Evolutionary conservation across 2,329 filamentous ascomycete genomes (phyloP).

Genomic region (Colletotrichum caudatum): DNA sequence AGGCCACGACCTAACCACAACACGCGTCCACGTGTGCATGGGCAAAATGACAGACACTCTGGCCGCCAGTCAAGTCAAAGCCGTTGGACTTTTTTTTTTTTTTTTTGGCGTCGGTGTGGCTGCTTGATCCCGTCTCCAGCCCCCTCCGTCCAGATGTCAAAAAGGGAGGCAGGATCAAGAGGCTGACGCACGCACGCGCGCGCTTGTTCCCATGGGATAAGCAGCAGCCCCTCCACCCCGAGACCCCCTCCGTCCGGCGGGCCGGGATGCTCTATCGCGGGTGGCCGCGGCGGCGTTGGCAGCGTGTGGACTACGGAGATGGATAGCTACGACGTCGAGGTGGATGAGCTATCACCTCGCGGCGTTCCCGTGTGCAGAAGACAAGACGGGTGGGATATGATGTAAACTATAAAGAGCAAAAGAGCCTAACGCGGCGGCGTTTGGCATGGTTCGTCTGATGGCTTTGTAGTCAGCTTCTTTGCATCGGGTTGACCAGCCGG

Average conservation of each 20-base stretch:
- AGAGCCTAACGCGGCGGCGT: not conserved
- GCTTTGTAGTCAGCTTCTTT: not conserved
- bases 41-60: not conserved
- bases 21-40: not conserved
- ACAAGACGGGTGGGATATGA: not conserved
- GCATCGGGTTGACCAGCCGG: not conserved
- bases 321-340: not conserved
- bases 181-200: conserved; percentile 11
- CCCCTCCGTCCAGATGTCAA: not conserved
- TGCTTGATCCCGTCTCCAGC: not conserved
- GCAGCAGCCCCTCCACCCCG: not conserved
- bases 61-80: not conserved
- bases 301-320: not conserved
- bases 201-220: conserved; percentile 12
- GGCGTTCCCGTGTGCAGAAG: not conserved
- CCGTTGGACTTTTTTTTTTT: not conserved
- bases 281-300: not conserved
- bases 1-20: not conserved
- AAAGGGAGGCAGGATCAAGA: not conserved
- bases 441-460: conserved; percentile 28
- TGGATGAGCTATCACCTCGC: not conserved
- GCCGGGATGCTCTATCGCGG: not conserved
- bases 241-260: not conserved
- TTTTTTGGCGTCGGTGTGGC: not conserved
- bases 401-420: not conserved